Evolutionary conservation across 345 rosid species (phyloP), one percentile per base, ranked within the genome.

Genomic region (Eucalyptus grandis): DNA sequence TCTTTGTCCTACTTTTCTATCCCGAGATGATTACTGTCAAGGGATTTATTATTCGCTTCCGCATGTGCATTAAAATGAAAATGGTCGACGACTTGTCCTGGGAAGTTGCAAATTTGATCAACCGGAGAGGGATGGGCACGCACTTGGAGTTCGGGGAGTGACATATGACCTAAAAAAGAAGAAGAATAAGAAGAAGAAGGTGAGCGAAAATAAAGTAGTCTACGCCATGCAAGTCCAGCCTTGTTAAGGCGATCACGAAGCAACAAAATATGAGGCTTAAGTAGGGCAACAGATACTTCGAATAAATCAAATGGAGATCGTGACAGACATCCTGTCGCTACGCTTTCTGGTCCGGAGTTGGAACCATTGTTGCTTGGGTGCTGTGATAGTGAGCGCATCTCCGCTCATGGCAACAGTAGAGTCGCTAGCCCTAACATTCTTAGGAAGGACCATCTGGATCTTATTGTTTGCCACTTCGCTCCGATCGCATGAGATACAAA

Each of bases 41-140:
- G 53, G 3, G 53, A 50, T 50, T 50, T 50, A 15, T 50, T 50
- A 50, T 50, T 50, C 1, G 1, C 7, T 50, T 50, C 8, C 1
- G 0, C 1, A 50, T 15, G 8, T 50, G 19, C 53, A 50, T 14
- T 50, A 15, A 50, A 50, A 50, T 50, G 53, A 49, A 50, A 14
- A 50, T 0, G 53, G 53, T 15, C 1, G 3, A 15, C 0, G 19
- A 15, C 19, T 15, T 0, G 0, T 50, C 53, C 1, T 50, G 3
- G 0, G 19, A 50, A 50, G 8, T 15, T 0, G 1, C 1, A 50
- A 50, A 15, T 50, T 50, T 50, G 14, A 50, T 50, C 17, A 0
- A 50, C 7, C 1, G 0, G 7, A 14, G 53, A 50, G 19, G 7
- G 19, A 50, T 50, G 19, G 53, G 53, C 53, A 50, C 1, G 7